Evolutionary conservation across 1,139 yeast species (phyloP).

Genomic region (Suhomyces panamericanus): DNA sequence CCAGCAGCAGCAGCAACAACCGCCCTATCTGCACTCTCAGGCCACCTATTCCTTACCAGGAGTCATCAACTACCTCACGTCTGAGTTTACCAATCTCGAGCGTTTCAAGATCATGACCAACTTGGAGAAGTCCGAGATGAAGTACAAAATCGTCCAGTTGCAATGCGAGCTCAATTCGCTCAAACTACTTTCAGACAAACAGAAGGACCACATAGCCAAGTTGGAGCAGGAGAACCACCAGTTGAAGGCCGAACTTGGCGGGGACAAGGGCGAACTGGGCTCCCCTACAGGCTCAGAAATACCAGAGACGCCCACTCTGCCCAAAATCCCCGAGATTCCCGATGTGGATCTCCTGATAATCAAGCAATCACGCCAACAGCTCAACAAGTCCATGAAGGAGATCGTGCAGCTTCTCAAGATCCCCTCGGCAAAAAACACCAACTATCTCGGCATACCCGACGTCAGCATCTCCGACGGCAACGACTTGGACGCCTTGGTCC

Average conservation of each 20-base stretch:
- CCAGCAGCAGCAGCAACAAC: slow-evolving; percentile 16
- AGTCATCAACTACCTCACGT: slow-evolving; percentile 60
- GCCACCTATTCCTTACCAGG: slow-evolving; percentile 59
- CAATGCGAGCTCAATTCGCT: slow-evolving; percentile 56
- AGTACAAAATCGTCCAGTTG: slow-evolving; percentile 51
- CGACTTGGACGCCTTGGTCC: slow-evolving; percentile 19
- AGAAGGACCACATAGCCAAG: slow-evolving; percentile 29
- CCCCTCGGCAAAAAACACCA: slow-evolving; percentile 27
- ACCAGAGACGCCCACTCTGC: not conserved
- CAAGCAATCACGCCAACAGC: slow-evolving; percentile 40
- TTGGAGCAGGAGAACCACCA: slow-evolving; percentile 27
- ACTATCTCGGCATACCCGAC: slow-evolving; percentile 24
- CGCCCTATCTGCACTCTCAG: slow-evolving; percentile 15
- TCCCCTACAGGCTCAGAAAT: not conserved
- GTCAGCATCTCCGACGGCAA: slow-evolving; percentile 10
- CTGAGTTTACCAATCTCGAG: slow-evolving; percentile 60
- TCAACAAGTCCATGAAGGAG: slow-evolving; percentile 45
- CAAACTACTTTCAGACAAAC: slow-evolving; percentile 38
- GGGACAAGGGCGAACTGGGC: not conserved
- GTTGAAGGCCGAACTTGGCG: slow-evolving; percentile 8
- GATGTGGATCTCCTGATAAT: slow-evolving; percentile 41
- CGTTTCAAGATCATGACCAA: slow-evolving; percentile 57
- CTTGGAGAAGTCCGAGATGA: slow-evolving; percentile 58
- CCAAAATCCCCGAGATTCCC: slow-evolving; percentile 29
- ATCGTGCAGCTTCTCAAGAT: slow-evolving; percentile 42